Evolutionary conservation across 1,284 basidiomycete species (phyloP), one percentile per base, ranked within the genome.

Genomic region (Paramarasmius palmivorus): DNA sequence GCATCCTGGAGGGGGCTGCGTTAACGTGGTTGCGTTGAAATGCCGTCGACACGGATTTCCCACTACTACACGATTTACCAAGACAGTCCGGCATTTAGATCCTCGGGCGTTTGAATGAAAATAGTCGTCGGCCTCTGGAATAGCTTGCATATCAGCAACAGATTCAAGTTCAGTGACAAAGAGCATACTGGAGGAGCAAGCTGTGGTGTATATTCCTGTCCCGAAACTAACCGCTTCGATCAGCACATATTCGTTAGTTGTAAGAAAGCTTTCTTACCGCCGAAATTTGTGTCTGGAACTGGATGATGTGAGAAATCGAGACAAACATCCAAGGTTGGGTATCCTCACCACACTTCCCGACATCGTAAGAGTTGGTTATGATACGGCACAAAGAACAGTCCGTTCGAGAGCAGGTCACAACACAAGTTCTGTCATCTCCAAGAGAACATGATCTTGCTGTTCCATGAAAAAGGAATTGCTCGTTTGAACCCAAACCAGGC

Each of bases 81-180:
- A 67, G 50, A 83, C 63, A 7, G 78, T 76, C 14, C 77, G 76
- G 40, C 74, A 67, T 20, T 64, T 61, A 5, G 75, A 71, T 26
- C 66, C 60, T 39, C 72, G 64, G 20, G 73, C 70, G 7, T 66
- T 59, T 57, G 76, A 82, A 35, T 59, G 59, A 20, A 69, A 65
- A 59, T 86, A 86, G 60, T 84, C 82, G 55, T 85, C 83, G 37
- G 84, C 83, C 63, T 86, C 83, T 85, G 59, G 9, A 20, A 41
- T 22, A 6, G 15, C 12, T 4, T 3, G n/a, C 25, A 29, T n/a
- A n/a, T n/a, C n/a, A n/a, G n/a, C n/a, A n/a, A n/a, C n/a, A n/a
- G n/a, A n/a, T n/a, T n/a, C n/a, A n/a, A n/a, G n/a, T n/a, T n/a
- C n/a, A n/a, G n/a, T n/a, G 44, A 29, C 12, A 19, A 29, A 23